phyloP scores from a whole-genome alignment of 2,329 filamentous ascomycete genomes.

The Fusarium subglutinans region DNA sequence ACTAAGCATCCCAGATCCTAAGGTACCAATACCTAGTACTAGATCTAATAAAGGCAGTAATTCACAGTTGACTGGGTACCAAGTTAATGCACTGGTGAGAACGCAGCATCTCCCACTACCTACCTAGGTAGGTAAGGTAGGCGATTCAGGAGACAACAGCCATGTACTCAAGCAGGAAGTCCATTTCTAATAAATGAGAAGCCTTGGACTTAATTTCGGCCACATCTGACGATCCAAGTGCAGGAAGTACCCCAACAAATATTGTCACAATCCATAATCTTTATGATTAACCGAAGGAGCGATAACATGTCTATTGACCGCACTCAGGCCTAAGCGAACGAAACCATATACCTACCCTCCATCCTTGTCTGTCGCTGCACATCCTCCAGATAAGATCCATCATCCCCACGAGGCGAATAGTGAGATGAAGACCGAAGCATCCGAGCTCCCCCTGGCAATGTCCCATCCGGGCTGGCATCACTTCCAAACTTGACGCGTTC shows the following conservation, averaged over 20 bases:
- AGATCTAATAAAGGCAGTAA: not conserved
- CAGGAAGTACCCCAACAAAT: not conserved
- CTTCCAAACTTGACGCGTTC: conserved; percentile 42
- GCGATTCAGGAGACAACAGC: not conserved
- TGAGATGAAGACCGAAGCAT: conserved; percentile 46
- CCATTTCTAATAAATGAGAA: not conserved
- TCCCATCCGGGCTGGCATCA: conserved; percentile 52
- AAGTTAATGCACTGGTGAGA: not conserved
- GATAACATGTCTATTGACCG: not conserved
- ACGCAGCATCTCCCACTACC: not conserved
- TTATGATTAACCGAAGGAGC: not conserved
- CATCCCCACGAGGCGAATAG: conserved; percentile 54
- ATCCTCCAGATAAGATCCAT: conserved; percentile 49
- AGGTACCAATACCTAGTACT: too few species aligned
- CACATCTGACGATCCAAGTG: not conserved
- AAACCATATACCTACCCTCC: conserved; percentile 30
- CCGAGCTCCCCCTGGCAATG: conserved; percentile 44
- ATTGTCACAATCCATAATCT: not conserved
- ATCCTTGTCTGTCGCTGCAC: conserved; percentile 27
- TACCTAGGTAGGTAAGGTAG: too few species aligned
- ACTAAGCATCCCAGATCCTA: not conserved
- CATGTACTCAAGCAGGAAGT: not conserved
- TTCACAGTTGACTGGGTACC: not conserved
- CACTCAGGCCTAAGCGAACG: conserved; percentile 6
- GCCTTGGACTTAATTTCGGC: not conserved